Conservation (phyloP, 805 yeast genomes). For the Debaryomyces hansenii region DNA sequence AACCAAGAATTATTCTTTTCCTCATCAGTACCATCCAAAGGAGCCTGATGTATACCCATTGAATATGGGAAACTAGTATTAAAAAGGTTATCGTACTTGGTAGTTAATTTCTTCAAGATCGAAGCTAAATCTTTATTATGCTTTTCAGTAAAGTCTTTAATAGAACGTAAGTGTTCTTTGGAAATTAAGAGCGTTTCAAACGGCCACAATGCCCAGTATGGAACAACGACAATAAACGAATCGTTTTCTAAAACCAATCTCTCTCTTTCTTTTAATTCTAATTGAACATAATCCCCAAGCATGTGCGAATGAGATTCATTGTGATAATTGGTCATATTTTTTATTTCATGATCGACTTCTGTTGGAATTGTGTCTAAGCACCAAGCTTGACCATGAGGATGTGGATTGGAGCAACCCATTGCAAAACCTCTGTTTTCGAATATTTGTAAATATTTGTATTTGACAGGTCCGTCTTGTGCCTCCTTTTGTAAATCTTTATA, state of each 20-base stretch:
- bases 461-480: constrained; percentile 34
- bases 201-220: constrained; percentile 86
- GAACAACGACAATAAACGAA: constrained; percentile 66
- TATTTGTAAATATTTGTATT: constrained; percentile 63
- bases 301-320: constrained; percentile 44
- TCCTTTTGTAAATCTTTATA: constrained; percentile 45
- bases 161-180: constrained; percentile 52
- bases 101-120: constrained; percentile 53
- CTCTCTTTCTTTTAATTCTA: constrained; percentile 50
- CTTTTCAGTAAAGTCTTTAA: constrained; percentile 45
- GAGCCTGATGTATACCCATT: constrained; percentile 81
- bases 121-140: constrained; percentile 58
- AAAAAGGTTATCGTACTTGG: constrained; percentile 69
- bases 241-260: constrained; percentile 62
- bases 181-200: constrained; percentile 67
- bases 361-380: constrained; percentile 63
- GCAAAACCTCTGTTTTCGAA: constrained; percentile 78
- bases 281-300: constrained; percentile 60
- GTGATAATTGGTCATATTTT: constrained; percentile 49
- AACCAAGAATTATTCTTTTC: constrained; percentile 49
- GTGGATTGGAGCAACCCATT: constrained; percentile 83
- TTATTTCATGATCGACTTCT: constrained; percentile 61
- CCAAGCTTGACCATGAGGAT: constrained; percentile 86
- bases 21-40: constrained; percentile 45
- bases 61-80: constrained; percentile 73